Percentiles rank a stretch among this genome's conserved stretches.
Conservation (phyloP, 192 early-diverging fungal genomes). For the Backusella parvicylindrica region DNA sequence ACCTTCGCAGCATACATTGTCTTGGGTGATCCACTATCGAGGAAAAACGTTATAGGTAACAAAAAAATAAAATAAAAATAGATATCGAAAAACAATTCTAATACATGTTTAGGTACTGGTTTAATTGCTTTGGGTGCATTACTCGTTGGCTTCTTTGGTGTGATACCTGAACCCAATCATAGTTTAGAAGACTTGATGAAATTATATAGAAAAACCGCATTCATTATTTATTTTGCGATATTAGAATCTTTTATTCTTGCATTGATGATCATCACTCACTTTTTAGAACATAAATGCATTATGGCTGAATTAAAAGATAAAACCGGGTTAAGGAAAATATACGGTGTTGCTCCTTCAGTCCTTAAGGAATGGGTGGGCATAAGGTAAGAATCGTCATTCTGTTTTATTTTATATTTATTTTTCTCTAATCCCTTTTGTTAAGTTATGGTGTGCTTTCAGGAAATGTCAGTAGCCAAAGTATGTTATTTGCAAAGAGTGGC, state of each 20-base stretch:
- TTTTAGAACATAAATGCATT: conserved; percentile 27
- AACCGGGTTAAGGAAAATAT: background rate
- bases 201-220: conserved; percentile 62
- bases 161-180: conserved; percentile 67
- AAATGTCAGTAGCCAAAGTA: conserved; percentile 66
- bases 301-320: background rate
- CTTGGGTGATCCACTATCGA: conserved; percentile 59
- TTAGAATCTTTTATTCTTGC: conserved; percentile 46
- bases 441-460: conserved; percentile 65
- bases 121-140: conserved; percentile 63
- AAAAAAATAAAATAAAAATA: background rate
- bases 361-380: conserved; percentile 26
- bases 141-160: conserved; percentile 69
- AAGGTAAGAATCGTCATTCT: conserved; percentile 9
- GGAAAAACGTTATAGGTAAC: conserved; percentile 53
- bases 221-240: conserved; percentile 61
- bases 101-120: conserved; percentile 51
- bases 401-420: background rate
- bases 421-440: background rate
- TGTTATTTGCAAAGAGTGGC: conserved; percentile 77
- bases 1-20: conserved; percentile 67
- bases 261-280: conserved; percentile 45
- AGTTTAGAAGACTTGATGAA: conserved; percentile 61
- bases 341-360: conserved; percentile 3
- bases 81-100: background rate